Evolutionary conservation across 305 asterid genomes (phyloP).

Genomic region (Solanum chacoense): DNA sequence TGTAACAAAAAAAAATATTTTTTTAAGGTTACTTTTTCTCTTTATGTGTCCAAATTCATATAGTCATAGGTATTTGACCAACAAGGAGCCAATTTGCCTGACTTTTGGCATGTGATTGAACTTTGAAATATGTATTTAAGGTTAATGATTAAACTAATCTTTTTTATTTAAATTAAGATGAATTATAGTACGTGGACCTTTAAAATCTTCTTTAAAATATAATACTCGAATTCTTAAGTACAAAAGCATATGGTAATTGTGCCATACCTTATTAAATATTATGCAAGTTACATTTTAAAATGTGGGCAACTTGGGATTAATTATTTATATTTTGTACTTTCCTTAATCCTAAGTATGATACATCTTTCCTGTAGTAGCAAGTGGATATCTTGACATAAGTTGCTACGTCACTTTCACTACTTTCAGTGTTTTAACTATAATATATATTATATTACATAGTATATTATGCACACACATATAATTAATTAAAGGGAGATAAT

Average conservation of each 20-base stretch:
- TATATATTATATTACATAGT: background rate
- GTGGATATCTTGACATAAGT: conserved; percentile 5
- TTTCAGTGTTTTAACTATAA: background rate
- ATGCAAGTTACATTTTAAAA: conserved; percentile 4
- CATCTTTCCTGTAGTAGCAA: conserved; percentile 6
- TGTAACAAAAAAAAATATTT: background rate
- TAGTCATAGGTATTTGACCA: background rate
- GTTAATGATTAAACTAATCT: background rate
- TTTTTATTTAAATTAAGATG: conserved; percentile 16
- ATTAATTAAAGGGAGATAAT: background rate
- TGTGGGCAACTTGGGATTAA: background rate
- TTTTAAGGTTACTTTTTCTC: background rate
- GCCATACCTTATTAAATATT: background rate
- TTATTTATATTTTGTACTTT: background rate
- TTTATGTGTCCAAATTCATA: background rate
- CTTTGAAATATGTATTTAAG: background rate
- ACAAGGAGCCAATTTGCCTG: background rate
- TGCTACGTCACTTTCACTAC: background rate
- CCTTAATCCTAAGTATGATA: background rate
- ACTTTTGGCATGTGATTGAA: background rate
- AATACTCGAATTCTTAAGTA: background rate
- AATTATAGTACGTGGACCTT: conserved; percentile 15
- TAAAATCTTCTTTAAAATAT: conserved; percentile 9
- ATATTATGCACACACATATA: background rate
- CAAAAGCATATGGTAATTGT: background rate